Base-by-base conservation (phyloP, 805 yeast genomes). In the Yamadazyma ubonensis region DNA sequence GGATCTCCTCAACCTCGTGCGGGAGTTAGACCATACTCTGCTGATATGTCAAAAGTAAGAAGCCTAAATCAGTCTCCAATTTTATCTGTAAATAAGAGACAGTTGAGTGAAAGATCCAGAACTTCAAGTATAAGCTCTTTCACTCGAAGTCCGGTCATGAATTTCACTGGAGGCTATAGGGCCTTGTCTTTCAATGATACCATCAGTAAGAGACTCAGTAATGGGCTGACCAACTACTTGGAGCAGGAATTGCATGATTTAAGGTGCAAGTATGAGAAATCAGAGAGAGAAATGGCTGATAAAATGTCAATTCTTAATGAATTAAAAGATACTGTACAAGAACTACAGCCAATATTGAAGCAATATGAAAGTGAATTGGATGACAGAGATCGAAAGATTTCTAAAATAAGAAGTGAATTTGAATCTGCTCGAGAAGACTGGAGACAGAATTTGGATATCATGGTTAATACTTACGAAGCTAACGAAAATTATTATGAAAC, bases 391-490 rank as follows among this genome's bases (percentile, higher is more conserved):
- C 60, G 59, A 16, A 71, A 70, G 44, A 54, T 78, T 38, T 49
- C 53, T n/a, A 71, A 70, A 45, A 54, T 78, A 42, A 75, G 72
- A 51, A 52, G 51, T 14, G 73, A 65, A 19, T 71, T 74, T 31
- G 83, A 78, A 36, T 51, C 57, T 11, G 83, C 81, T 32, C 63
- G 83, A 20, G 74, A 71, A 33, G 85, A 81, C 52, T 65, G 83
- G 61, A 56, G 82, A 33, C 77, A 74, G 36, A 79, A 77, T 12
- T 68, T 81, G 35, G 81, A 76, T 43, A 60, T 76, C 31, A 66
- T 81, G 55, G 76, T 78, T 31, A 55, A 61, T 22, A 78, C 79
- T 29, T 78, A 79, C 26, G 72, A 69, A 36, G 83, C 79, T 43
- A 77, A 74, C 42, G 83, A 76, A 44, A 53, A 55, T 15, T 58